A percentile compares a stretch with the other conserved stretches of the same genome.
These are phyloP conservation scores for Pichia insulana DNA, from an alignment of 805 yeast genomes.

Conservation along the genomic window DNA sequence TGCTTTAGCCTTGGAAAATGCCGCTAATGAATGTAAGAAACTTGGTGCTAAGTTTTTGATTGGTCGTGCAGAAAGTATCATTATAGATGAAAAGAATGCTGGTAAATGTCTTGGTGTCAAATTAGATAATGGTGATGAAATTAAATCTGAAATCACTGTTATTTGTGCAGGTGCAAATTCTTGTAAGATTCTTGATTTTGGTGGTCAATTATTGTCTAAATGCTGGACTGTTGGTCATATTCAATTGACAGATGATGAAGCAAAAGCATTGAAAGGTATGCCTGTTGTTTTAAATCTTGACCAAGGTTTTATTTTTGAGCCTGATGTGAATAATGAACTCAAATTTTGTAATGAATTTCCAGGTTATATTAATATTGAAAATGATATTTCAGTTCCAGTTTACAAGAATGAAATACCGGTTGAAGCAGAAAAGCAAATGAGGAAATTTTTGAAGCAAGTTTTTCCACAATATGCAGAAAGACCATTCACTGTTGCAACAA, in stretches of 20 bases:
- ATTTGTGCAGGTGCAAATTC: constrained; percentile 35
- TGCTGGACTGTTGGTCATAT: constrained; percentile 37
- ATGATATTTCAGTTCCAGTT: constrained; percentile 7
- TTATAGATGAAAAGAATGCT: constrained; percentile 6
- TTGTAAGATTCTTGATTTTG: constrained; percentile 27
- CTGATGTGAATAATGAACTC: constrained; percentile 28
- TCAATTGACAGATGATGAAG: constrained; percentile 27
- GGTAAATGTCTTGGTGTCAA: constrained; percentile 22
- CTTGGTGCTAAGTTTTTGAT: constrained; percentile 29
- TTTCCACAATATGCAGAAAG: constrained; percentile 30
- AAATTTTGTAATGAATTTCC: constrained; percentile 32
- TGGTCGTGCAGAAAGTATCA: constrained; percentile 20
- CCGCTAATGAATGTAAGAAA: constrained; percentile 21
- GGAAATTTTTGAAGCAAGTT: constrained; percentile 6
- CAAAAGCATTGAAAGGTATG: constrained; percentile 20
- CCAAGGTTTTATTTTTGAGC: constrained; percentile 35
- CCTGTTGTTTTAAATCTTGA: constrained; percentile 33
- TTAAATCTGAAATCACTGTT: constrained; percentile 24
- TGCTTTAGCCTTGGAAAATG: constrained; percentile 23
- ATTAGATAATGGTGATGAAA: constrained; percentile 20
- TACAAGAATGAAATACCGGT: constrained; percentile 10
- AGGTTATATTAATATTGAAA: constrained; percentile 6
- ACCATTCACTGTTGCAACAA: constrained; percentile 24
- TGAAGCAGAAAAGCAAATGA: constrained; percentile 6
- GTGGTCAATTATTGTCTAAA: constrained; percentile 30